Evolutionary conservation across 208 protist species (phyloP).

Genomic region (Angomonas ambiguus): DNA sequence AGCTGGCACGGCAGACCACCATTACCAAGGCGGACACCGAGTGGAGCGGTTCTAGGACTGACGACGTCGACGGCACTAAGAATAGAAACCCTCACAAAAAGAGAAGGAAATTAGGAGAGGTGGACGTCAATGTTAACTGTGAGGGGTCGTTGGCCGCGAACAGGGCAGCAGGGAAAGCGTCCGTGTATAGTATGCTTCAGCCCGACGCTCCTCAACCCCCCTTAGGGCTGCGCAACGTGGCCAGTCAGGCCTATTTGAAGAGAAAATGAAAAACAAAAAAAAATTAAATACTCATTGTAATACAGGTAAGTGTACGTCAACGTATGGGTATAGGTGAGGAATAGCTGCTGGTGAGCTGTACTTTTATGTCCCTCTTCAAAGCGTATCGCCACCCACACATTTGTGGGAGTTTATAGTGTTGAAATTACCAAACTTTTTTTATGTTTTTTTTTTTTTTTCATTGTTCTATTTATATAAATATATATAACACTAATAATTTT

Average conservation of each 20-base stretch:
- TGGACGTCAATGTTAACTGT: neutral
- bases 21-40: neutral
- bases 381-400: neutral
- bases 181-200: neutral
- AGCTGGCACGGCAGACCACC: neutral
- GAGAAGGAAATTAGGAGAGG: neutral
- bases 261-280: conserved; percentile 2
- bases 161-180: neutral
- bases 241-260: conserved; percentile 19
- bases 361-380: conserved; percentile 1
- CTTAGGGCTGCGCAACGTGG: conserved; percentile 1
- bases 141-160: too few relatives aligned
- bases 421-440: neutral
- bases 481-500: conserved; percentile 7
- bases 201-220: neutral
- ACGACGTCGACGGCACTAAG: too few relatives aligned
- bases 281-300: too few relatives aligned
- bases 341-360: too few relatives aligned
- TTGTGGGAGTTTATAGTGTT: neutral
- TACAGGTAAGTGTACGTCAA: too few relatives aligned
- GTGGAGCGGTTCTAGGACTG: too few relatives aligned
- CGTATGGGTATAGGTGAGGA: too few relatives aligned
- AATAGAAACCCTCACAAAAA: neutral
- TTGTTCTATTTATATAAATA: neutral
- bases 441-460: conserved; percentile 16